Percentiles rank a stretch among this genome's conserved stretches.
These are phyloP conservation scores for Cadophora sp. DNA, from an alignment of 2,329 filamentous ascomycete genomes.

Conservation along the genomic window DNA sequence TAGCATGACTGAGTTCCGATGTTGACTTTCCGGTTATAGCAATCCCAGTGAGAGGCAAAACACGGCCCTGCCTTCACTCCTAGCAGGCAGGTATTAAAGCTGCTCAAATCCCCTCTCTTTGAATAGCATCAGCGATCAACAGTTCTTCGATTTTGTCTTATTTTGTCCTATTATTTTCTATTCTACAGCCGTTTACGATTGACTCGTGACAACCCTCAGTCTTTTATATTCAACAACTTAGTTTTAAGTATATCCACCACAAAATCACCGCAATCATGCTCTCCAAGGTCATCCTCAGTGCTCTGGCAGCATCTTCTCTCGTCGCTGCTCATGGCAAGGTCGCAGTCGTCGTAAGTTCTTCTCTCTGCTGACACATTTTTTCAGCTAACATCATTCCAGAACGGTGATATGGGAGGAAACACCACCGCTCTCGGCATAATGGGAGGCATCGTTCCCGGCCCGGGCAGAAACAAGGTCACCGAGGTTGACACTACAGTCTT, in stretches of 20 bases:
- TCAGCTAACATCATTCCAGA: conserved; percentile 41
- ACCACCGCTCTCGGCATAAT: conserved; percentile 51
- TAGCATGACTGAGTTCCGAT: neutral
- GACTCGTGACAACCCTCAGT: conserved; percentile 41
- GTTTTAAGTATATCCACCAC: conserved; percentile 15
- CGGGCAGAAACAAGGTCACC: conserved; percentile 50
- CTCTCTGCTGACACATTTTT: neutral
- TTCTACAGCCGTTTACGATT: conserved; percentile 41
- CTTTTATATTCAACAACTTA: conserved; percentile 26
- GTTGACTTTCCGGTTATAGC: neutral
- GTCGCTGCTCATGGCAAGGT: conserved; percentile 68
- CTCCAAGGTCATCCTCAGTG: conserved; percentile 38
- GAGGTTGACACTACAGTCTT: conserved; percentile 56
- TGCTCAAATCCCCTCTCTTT: conserved; percentile 32
- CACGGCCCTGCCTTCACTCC: neutral
- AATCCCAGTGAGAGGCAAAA: neutral
- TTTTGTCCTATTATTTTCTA: conserved; percentile 29
- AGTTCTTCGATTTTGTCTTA: conserved; percentile 33
- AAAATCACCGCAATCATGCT: conserved; percentile 34
- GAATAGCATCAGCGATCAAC: conserved; percentile 41
- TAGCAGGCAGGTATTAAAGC: conserved; percentile 38
- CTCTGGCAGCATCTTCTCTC: conserved; percentile 58
- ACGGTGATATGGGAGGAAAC: conserved; percentile 50
- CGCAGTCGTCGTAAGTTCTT: conserved; percentile 43
- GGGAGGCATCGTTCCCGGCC: conserved; percentile 49